These are phyloP conservation scores for Kwoniella heveanensis DNA, from an alignment of 768 basidiomycete genomes.

Conservation along the genomic window DNA sequence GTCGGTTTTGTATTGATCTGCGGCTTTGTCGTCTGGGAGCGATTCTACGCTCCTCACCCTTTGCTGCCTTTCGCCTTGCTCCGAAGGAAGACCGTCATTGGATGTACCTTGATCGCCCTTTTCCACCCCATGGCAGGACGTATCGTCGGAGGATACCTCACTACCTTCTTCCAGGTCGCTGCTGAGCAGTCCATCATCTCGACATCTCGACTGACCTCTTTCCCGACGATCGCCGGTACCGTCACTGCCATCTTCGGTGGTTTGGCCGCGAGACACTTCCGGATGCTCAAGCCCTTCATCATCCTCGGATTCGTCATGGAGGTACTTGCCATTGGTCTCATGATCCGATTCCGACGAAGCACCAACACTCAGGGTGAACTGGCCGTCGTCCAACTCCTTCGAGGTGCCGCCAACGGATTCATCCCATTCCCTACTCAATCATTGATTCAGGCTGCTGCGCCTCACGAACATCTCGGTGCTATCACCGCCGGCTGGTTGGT, in stretches of 20 bases:
- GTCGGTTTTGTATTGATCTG: constrained; percentile 38
- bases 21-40: constrained; percentile 49
- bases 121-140: constrained; percentile 50
- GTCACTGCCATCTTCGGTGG: constrained; percentile 34
- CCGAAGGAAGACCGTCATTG: constrained; percentile 49
- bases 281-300: constrained; percentile 53
- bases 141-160: constrained; percentile 33
- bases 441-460: constrained; percentile 33
- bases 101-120: constrained; percentile 44
- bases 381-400: constrained; percentile 48
- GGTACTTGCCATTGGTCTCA: constrained; percentile 49
- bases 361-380: constrained; percentile 42
- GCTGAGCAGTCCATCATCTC: constrained; percentile 31
- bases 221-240: constrained; percentile 36
- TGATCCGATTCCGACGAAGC: constrained; percentile 48
- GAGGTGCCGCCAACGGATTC: constrained; percentile 41
- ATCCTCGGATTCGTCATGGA: constrained; percentile 46
- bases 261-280: constrained; percentile 38
- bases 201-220: constrained; percentile 30
- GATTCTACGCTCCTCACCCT: constrained; percentile 50
- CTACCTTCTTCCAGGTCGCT: constrained; percentile 43
- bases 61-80: constrained; percentile 52
- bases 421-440: constrained; percentile 53
- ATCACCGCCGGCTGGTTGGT: constrained; percentile 48
- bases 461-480: constrained; percentile 38